Evolutionary conservation across 1,284 basidiomycete genomes (phyloP), one percentile per base, ranked within the genome.

Genomic region (Papiliotrema terrestris): DNA sequence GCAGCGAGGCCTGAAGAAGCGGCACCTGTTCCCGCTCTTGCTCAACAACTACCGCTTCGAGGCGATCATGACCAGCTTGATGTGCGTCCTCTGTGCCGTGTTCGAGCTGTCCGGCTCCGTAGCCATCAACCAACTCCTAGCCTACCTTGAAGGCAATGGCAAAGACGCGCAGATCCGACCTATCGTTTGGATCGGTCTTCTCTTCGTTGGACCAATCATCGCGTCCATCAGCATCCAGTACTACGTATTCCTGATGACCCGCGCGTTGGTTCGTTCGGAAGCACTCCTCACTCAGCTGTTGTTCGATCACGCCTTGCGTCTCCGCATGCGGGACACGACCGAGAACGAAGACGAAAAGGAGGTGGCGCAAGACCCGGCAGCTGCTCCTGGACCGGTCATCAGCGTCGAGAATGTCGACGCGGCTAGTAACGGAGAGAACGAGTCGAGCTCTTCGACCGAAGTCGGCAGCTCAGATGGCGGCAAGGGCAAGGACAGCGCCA

Each of bases 281-380:
- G 80, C 80, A 2, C 80, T 89, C 50, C 76, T 88, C 50, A 87
- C 86, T 0, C 82, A 87, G 60, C 79, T 88, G 3, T 74, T 88
- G 6, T 87, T 88, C 65, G 84, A 87, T 56, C 86, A 88, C 61
- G 78, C 85, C 1, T 77, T 88, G 3, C 81, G 86, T 38, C 83
- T 88, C 41, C 80, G 86, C 19, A 80, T 87, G 74, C 71, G 68
- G 53, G 71, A 76, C 57, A 54, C 63, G 14, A 58, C 68, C 17
- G 73, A 67, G 1, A 65, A 68, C 14, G 54, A 59, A 5, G 60
- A 67, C 35, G 39, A 39, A 22, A 62, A 57, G 37, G 51, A 51
- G 20, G 55, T 15, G 44, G 37, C n/a, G 46, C 35, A 39, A 13
- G 55, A 51, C 3, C 17, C 56, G 1, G 45, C 51, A 13, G 52